These are phyloP conservation scores for Phanerochaete carnosa DNA, from an alignment of 768 basidiomycete genomes.

Conservation along the genomic window DNA sequence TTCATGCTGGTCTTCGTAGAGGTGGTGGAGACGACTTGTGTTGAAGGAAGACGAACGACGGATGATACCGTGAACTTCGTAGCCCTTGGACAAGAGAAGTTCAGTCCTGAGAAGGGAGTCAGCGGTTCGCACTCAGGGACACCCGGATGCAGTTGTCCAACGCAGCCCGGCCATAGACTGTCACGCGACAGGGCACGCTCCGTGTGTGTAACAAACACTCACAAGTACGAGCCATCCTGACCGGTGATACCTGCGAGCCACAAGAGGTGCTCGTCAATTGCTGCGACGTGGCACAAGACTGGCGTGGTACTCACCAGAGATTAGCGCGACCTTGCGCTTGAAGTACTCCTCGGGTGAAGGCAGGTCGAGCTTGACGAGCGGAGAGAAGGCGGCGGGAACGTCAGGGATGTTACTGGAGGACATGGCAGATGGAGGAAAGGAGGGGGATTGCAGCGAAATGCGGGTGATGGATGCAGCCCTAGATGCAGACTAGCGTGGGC, in stretches of 20 bases:
- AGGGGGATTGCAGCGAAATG: not conserved
- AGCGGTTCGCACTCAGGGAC: not conserved
- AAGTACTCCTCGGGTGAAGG: constrained; percentile 80
- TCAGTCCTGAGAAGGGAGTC: constrained; percentile 57
- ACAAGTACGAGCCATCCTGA: constrained; percentile 96
- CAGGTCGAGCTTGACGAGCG: constrained; percentile 51
- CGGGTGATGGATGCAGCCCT: constrained; percentile 1
- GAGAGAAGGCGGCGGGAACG: constrained; percentile 27
- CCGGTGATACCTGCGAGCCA: constrained; percentile 78
- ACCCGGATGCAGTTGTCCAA: not conserved
- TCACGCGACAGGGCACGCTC: constrained; percentile 11
- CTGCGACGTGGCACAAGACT: constrained; percentile 1
- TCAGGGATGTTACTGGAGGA: constrained; percentile 27
- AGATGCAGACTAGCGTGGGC: not conserved
- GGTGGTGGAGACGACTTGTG: constrained; percentile 90
- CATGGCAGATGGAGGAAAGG: constrained; percentile 29
- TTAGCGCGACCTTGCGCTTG: constrained; percentile 90
- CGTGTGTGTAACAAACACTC: constrained; percentile 28
- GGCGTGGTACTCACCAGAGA: constrained; percentile 61
- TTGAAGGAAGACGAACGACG: constrained; percentile 98
- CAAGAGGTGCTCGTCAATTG: constrained; percentile 11
- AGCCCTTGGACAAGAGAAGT: constrained; percentile 81
- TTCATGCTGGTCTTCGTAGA: constrained; percentile 91
- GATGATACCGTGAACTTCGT: constrained; percentile 93
- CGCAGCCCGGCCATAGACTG: not conserved